Evolutionary conservation across 2,329 filamentous ascomycete genomes (phyloP), one percentile per base, ranked within the genome.

Genomic region (Colletotrichum truncatum): DNA sequence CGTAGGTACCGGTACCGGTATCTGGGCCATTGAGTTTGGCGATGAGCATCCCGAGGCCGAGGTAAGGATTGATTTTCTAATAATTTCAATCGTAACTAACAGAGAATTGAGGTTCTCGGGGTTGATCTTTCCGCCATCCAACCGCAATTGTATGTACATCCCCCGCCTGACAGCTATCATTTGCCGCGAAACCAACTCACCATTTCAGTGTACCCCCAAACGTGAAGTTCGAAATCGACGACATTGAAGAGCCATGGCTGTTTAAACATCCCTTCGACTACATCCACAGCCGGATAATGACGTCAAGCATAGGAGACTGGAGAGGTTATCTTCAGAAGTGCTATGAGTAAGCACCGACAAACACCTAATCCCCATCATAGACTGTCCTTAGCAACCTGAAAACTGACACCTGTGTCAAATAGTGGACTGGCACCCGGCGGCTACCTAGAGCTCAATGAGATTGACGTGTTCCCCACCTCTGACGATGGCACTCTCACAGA

Each of bases 181-280:
- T n/a, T n/a, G n/a, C n/a, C n/a, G n/a, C n/a, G n/a, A n/a, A n/a
- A n/a, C n/a, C n/a, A n/a, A n/a, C n/a, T n/a, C n/a, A n/a, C n/a
- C n/a, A n/a, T n/a, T 4, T 4, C 14, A 36, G 28, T 11, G 28
- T 66, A 55, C 81, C 82, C 1, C 76, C 78, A 1, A 85, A 85
- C 63, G 74, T 82, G 39, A 70, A 71, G 14, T 85, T 84, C 68
- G 76, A 80, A 45, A 70, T 80, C 53, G 89, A 91, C 72, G 88
- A 92, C 71, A 84, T 86, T 32, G 86, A 88, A 71, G 80, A 84
- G 25, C 69, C 73, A 14, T 81, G 79, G 79, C 75, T 79, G 69
- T 79, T 75, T 56, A 70, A 68, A 2, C 48, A 67, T 8, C 69
- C 71, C 49, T 77, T 76, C 57, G 73, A 75, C 61, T 75, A 71